Evolutionary conservation across 768 basidiomycete genomes (phyloP).

Genomic region (Boletus edulis): DNA sequence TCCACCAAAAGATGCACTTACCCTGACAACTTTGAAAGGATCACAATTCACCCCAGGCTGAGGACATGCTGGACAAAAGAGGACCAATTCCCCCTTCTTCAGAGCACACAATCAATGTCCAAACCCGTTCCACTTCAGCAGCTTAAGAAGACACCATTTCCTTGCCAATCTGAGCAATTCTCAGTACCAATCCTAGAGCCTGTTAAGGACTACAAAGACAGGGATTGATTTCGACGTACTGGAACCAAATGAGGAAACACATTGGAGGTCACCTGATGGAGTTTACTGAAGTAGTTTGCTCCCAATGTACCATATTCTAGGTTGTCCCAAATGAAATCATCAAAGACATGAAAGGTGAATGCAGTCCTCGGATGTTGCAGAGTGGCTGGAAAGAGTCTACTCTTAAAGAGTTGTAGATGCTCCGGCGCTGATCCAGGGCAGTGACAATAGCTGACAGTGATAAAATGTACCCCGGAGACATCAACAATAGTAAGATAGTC

Average conservation of each 20-base stretch:
- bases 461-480: no score
- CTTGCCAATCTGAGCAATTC: slow-evolving; percentile 13
- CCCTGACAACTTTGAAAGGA: no score
- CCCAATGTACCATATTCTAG: slow-evolving; percentile 14
- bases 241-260: neutral
- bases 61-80: slow-evolving; percentile 29
- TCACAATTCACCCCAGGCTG: slow-evolving; percentile 4
- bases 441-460: neutral
- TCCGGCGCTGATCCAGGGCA: neutral
- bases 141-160: slow-evolving; percentile 17
- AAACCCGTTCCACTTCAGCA: slow-evolving; percentile 19
- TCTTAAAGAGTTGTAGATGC: neutral
- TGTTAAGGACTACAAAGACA: no score
- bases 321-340: slow-evolving; percentile 17
- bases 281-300: slow-evolving; percentile 1
- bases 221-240: neutral
- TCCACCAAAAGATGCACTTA: no score
- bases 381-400: neutral
- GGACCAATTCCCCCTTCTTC: neutral
- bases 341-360: slow-evolving; percentile 17
- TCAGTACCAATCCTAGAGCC: slow-evolving; percentile 11
- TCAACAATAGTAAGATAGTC: no score
- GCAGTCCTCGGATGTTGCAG: neutral
- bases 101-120: neutral
- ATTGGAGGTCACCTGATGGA: neutral